Evolutionary conservation across 208 protist genomes (phyloP).

Genomic region (Plasmodiophora brassicae): DNA sequence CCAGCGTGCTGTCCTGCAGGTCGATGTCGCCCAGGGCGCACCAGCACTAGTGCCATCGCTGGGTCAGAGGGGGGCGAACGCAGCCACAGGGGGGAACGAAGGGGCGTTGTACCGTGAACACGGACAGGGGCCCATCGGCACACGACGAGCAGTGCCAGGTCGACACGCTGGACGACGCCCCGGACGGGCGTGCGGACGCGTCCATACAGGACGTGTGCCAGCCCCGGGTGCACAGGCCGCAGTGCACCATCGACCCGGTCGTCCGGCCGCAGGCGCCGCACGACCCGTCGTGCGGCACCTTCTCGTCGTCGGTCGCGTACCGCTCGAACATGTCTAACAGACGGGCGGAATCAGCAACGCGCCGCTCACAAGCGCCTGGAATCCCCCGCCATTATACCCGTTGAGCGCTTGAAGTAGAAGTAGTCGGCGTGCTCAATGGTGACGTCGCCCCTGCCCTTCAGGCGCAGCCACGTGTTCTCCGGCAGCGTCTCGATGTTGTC

Average conservation of each 20-base stretch:
- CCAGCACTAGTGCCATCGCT: no score
- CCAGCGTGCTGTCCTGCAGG: not conserved
- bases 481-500: not conserved
- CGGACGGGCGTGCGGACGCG: not conserved
- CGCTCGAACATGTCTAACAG: no score
- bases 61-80: no score
- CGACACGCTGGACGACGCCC: no score
- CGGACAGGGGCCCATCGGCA: not conserved
- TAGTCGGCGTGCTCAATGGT: not conserved
- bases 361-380: not conserved
- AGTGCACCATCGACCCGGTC: not conserved
- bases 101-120: no score
- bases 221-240: not conserved
- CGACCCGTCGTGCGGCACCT: not conserved
- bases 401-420: not conserved
- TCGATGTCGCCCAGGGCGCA: not conserved
- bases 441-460: not conserved
- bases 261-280: no score
- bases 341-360: not conserved
- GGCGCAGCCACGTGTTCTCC: not conserved
- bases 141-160: not conserved
- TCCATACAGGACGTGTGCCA: not conserved
- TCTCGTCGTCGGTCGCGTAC: no score
- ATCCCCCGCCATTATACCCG: not conserved
- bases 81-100: no score